These are phyloP conservation scores for Coemansia sp. DNA, from an alignment of 192 early-diverging fungal species.

Conservation along the genomic window DNA sequence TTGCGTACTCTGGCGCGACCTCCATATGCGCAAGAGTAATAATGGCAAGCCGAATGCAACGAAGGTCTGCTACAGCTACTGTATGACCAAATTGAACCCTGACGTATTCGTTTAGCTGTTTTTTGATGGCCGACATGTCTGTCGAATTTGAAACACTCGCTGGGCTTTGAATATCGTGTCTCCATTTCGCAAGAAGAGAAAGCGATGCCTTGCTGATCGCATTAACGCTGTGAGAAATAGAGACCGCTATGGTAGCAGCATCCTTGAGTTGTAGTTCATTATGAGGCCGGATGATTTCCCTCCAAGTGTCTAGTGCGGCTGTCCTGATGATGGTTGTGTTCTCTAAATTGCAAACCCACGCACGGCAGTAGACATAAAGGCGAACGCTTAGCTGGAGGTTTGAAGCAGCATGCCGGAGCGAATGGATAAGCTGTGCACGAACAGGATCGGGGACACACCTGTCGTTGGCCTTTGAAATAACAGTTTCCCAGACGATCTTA, in stretches of 20 bases:
- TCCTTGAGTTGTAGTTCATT: slow-evolving; percentile 40
- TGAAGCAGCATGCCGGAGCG: slow-evolving; percentile 46
- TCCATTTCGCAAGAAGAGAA: slow-evolving; percentile 35
- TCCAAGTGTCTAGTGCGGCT: slow-evolving; percentile 42
- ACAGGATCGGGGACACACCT: slow-evolving; percentile 27
- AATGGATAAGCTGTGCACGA: slow-evolving; percentile 47
- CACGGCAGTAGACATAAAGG: slow-evolving; percentile 40
- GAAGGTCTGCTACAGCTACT: slow-evolving; percentile 15
- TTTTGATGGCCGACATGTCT: neutral
- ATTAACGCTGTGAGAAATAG: slow-evolving; percentile 15
- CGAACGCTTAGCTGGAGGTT: slow-evolving; percentile 43
- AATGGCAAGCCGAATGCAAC: slow-evolving; percentile 20
- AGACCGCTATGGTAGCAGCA: slow-evolving; percentile 29
- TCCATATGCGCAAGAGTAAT: slow-evolving; percentile 38
- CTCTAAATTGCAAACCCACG: slow-evolving; percentile 27
- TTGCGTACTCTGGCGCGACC: neutral
- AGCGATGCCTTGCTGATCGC: slow-evolving; percentile 26
- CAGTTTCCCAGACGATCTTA: slow-evolving; percentile 53
- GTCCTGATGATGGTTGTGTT: slow-evolving; percentile 23
- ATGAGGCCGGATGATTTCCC: slow-evolving; percentile 35
- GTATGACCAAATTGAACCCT: slow-evolving; percentile 17
- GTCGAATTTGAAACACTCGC: neutral
- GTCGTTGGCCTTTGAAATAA: slow-evolving; percentile 38
- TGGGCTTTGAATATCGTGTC: slow-evolving; percentile 3
- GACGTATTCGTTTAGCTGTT: slow-evolving; percentile 10